Evolutionary conservation across 225 moss, liverwort and hornwort species (phyloP).

Genomic region (Thuidium tamariscinum): DNA sequence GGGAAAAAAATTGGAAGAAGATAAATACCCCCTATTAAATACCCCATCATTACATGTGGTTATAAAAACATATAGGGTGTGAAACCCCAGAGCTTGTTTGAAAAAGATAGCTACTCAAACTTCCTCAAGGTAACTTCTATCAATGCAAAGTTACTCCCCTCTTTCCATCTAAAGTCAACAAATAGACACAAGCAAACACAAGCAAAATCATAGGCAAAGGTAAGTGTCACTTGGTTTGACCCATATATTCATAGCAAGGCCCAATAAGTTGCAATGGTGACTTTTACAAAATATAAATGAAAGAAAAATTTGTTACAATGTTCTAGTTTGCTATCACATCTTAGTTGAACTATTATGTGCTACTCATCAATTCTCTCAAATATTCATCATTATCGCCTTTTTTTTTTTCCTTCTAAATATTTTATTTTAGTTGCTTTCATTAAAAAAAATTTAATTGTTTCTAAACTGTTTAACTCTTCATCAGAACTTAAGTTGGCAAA

Average conservation of each 20-base stretch:
- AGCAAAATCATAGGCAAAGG: background rate
- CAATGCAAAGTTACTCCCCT: background rate
- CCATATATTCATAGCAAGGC: background rate
- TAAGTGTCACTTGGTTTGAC: background rate
- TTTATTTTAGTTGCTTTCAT: background rate
- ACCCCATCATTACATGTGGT: too few species aligned
- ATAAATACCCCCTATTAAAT: too few species aligned
- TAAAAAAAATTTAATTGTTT: background rate
- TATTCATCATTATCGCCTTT: too few species aligned
- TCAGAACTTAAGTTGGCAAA: background rate
- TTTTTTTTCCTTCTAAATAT: too few species aligned
- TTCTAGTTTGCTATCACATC: background rate
- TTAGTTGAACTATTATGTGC: background rate
- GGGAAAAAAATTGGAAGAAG: too few species aligned
- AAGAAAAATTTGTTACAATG: background rate
- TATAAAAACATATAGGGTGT: too few species aligned
- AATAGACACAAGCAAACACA: background rate
- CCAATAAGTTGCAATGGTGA: background rate
- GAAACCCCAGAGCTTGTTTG: too few species aligned
- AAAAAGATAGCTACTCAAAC: background rate
- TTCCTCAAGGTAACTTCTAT: fast-evolving
- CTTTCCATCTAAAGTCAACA: background rate
- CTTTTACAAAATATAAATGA: background rate
- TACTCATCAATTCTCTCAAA: background rate
- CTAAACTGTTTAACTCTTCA: background rate